Evolutionary conservation across 148 eudicot species (phyloP).

Genomic region (Polygonum maritimum): DNA sequence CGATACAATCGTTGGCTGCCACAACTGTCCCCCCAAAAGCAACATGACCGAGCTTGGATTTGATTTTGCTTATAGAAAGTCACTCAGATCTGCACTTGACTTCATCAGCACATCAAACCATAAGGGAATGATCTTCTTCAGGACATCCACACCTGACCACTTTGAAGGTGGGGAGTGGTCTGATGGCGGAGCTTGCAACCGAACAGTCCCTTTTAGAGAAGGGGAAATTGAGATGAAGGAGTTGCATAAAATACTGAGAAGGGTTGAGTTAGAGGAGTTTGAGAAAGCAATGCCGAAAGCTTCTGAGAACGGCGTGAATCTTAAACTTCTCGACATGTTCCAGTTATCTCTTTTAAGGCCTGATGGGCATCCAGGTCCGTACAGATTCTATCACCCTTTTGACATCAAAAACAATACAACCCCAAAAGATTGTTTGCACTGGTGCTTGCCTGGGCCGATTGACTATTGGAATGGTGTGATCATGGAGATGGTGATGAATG

Average conservation of each 20-base stretch:
- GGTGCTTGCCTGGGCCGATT: slow-evolving; percentile 95
- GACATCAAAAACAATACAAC: slow-evolving; percentile 22
- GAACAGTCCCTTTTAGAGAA: slow-evolving; percentile 48
- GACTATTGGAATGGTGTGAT: slow-evolving; percentile 80
- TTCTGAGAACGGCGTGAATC: slow-evolving; percentile 38
- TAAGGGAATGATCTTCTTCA: slow-evolving; percentile 40
- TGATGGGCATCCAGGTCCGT: slow-evolving; percentile 85
- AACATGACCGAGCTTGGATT: slow-evolving; percentile 31
- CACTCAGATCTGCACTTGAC: slow-evolving; percentile 32
- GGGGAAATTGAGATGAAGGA: slow-evolving; percentile 41
- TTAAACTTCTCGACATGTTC: slow-evolving; percentile 49
- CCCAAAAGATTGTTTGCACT: slow-evolving; percentile 63
- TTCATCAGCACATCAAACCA: slow-evolving; percentile 38
- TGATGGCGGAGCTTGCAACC: slow-evolving; percentile 50
- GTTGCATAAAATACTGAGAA: slow-evolving; percentile 29
- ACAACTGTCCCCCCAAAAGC: slow-evolving; percentile 28
- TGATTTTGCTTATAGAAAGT: slow-evolving; percentile 41
- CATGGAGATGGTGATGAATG: slow-evolving; percentile 50
- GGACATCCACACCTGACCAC: slow-evolving; percentile 68
- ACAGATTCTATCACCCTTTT: slow-evolving; percentile 49
- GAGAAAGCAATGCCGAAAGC: slow-evolving; percentile 35
- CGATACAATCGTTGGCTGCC: slow-evolving; percentile 37
- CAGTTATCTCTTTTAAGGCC: slow-evolving; percentile 63
- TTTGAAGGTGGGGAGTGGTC: slow-evolving; percentile 82
- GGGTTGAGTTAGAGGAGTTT: slow-evolving; percentile 63